phyloP scores from a whole-genome alignment of 2,329 filamentous ascomycete genomes.

The Colletotrichum filicis region DNA sequence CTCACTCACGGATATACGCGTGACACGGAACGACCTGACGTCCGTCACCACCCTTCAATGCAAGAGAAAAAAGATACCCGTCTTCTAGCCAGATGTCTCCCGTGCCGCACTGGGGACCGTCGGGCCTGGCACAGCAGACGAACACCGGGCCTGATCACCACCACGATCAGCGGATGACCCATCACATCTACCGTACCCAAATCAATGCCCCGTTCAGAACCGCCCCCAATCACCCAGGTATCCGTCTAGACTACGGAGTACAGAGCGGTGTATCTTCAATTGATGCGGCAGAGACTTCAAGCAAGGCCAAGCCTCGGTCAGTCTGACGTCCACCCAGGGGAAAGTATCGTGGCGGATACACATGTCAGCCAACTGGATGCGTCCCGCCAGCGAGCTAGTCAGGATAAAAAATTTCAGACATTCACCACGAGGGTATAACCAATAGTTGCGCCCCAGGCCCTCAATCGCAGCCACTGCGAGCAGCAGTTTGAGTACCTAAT shows the following conservation, averaged over 20 bases:
- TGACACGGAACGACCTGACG: neutral
- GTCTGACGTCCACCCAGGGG: neutral
- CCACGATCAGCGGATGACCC: slow-evolving; percentile 4
- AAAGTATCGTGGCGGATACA: neutral
- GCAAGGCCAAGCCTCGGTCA: neutral
- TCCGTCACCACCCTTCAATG: slow-evolving; percentile 9
- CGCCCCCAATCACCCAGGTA: neutral
- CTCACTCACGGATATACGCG: neutral
- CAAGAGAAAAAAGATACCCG: slow-evolving; percentile 3
- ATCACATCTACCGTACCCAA: neutral
- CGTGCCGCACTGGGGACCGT: neutral
- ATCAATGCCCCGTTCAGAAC: neutral
- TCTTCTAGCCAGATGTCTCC: neutral
- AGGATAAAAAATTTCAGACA: slow-evolving; percentile 7
- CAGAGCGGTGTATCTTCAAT: neutral
- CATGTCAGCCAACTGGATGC: slow-evolving; percentile 23
- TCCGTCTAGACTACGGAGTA: neutral
- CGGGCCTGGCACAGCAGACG: slow-evolving; percentile 16
- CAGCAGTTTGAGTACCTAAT: neutral
- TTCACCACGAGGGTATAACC: neutral
- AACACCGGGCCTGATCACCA: slow-evolving; percentile 32
- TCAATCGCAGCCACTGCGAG: neutral
- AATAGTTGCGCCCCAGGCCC: slow-evolving; percentile 9
- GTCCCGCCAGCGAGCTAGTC: slow-evolving; percentile 21
- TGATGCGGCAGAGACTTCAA: neutral